These are phyloP conservation scores for Termitomyces sp. DNA, from an alignment of 768 basidiomycete genomes.

Conservation along the genomic window DNA sequence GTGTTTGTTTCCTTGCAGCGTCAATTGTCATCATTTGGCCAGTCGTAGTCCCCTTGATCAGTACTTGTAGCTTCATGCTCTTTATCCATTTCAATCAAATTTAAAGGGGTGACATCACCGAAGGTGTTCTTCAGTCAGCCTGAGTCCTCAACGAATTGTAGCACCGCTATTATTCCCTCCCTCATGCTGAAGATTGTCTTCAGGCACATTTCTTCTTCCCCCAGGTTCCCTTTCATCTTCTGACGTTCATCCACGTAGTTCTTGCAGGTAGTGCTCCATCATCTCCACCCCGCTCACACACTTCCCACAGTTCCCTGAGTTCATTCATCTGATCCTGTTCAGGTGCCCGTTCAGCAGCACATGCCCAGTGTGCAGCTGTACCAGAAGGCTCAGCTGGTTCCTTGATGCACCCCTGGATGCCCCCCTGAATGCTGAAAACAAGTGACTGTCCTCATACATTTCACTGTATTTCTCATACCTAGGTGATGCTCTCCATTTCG, in stretches of 20 bases:
- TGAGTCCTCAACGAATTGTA: not conserved
- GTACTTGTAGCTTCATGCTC: too few relatives aligned
- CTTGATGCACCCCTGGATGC: too few relatives aligned
- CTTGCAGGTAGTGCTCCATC: too few relatives aligned
- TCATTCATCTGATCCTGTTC: not conserved
- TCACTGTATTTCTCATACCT: not conserved
- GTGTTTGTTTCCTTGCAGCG: too few relatives aligned
- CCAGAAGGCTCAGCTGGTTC: too few relatives aligned
- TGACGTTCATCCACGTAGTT: not conserved
- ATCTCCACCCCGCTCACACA: too few relatives aligned
- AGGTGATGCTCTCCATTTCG: not conserved
- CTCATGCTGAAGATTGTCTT: not conserved
- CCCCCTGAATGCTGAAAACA: too few relatives aligned
- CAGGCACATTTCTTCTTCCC: not conserved
- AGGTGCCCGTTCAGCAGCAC: not conserved
- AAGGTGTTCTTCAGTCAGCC: too few relatives aligned
- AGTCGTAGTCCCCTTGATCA: too few relatives aligned
- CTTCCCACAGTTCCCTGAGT: not conserved
- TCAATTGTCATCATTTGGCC: too few relatives aligned
- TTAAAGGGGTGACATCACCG: not conserved
- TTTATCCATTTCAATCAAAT: not conserved
- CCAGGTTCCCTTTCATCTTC: not conserved
- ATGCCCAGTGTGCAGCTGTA: too few relatives aligned
- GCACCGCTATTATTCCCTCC: not conserved
- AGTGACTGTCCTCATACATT: too few relatives aligned